phyloP scores from a whole-genome alignment of 2,329 filamentous ascomycete species.

The Colletotrichum spinosum region DNA sequence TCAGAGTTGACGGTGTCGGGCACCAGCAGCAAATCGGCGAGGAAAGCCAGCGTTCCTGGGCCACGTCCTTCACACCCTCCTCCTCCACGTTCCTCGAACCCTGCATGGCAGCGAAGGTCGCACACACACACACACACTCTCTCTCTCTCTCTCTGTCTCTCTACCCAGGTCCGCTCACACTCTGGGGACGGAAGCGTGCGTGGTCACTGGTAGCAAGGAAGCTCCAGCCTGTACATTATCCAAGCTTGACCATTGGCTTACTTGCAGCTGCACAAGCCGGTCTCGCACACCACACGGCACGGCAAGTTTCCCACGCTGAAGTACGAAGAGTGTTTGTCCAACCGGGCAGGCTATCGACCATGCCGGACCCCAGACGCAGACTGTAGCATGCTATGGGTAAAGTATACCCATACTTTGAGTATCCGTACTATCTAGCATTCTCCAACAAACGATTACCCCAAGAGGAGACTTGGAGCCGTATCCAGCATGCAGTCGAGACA shows the following conservation, averaged over 20 bases:
- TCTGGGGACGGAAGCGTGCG: constrained; percentile 3
- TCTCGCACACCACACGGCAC: constrained; percentile 22
- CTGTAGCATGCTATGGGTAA: too few species aligned
- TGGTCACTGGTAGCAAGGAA: constrained; percentile 3
- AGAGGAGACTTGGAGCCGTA: not conserved
- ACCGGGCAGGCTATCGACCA: constrained; percentile 10
- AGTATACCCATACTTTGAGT: too few species aligned
- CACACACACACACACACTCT: not conserved
- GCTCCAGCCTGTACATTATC: not conserved
- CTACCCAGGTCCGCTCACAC: constrained; percentile 19
- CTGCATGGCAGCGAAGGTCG: constrained; percentile 33
- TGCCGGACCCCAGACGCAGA: constrained; percentile 5
- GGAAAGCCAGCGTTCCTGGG: constrained; percentile 22
- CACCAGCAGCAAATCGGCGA: constrained; percentile 20
- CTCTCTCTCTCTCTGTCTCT: too few species aligned
- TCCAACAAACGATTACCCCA: constrained; percentile 25
- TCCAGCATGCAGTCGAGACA: not conserved
- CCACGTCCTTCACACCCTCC: constrained; percentile 11
- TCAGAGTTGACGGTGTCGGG: constrained; percentile 5
- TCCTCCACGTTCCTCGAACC: constrained; percentile 29
- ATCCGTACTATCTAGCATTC: constrained; percentile 3
- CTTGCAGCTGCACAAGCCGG: not conserved
- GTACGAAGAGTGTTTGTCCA: constrained; percentile 14
- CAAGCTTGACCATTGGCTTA: constrained; percentile 18
- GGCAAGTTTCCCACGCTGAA: constrained; percentile 3